Base-by-base conservation (phyloP, 768 basidiomycete genomes). In the Trametes cingulata region DNA sequence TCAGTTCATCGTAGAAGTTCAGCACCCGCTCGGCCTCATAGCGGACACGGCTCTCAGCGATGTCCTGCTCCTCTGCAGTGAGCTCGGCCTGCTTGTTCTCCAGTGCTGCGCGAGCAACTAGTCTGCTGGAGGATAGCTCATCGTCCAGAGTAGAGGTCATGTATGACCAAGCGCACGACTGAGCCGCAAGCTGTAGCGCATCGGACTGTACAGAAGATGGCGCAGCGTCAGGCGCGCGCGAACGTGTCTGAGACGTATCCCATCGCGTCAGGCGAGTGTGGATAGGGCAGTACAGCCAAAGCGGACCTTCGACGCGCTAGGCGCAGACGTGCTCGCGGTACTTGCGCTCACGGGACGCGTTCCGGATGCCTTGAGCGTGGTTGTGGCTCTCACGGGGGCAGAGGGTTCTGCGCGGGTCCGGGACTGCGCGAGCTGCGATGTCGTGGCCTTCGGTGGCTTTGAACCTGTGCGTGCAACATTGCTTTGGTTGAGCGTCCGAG, bases 121-220 rank as follows among this genome's bases (percentile, higher is more conserved):
- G 8, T 63, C 66, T 80, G 75, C 13, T 80, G 73, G 15, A 69
- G 60, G 19, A 62, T 65, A 84, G 80, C 56, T 78, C 80, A 2
- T 80, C 80, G 15, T 85, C 81, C 33, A 86, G 71, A 1, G 80
- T 81, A 12, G 82, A 79, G 5, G 77, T 76, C 85, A 88, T 86
- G 63, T 81, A 82, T 27, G 80, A 58, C 85, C 85, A 87, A 60
- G 85, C 80, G 60, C 84, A 82, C 17, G 77, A 69, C 57, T 84
- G 82, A 13, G 83, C 81, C 1, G 80, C 81, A 6, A 80, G 67
- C 63, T 83, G 79, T 13, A 83, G 68, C 14, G 78, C 63, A 46
- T 71, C 70, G n/a, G 54, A 10, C 29, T 41, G 49, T 13, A 33
- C 17, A 17, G 48, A 7, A 22, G 43, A 35, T 5, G 24, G 37